Conservation (phyloP, 441 rosid species). For the Geranium incanum region DNA sequence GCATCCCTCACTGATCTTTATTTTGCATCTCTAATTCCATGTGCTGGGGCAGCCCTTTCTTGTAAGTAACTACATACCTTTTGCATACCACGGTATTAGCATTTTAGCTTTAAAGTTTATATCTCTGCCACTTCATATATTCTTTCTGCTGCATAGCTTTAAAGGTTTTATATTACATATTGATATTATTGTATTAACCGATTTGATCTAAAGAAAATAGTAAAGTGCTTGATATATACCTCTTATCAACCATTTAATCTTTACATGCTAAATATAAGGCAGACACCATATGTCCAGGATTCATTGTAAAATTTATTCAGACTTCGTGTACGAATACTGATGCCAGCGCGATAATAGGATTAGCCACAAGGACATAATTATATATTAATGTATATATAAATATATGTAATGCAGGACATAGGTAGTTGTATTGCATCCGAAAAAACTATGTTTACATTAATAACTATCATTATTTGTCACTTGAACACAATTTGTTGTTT, state of each 20-base stretch:
- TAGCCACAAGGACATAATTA: background rate
- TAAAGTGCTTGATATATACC: background rate
- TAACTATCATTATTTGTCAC: background rate
- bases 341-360: background rate
- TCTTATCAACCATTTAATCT: background rate
- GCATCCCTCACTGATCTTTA: slow-evolving; percentile 10
- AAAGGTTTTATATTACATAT: background rate
- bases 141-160: background rate
- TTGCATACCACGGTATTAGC: background rate
- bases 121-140: background rate
- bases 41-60: slow-evolving; percentile 6
- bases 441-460: background rate
- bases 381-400: background rate
- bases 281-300: background rate
- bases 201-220: background rate
- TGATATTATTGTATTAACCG: background rate
- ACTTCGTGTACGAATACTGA: background rate
- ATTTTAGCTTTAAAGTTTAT: background rate
- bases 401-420: background rate
- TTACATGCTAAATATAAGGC: background rate
- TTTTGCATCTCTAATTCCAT: slow-evolving; percentile 4
- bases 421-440: background rate
- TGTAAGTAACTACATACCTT: background rate
- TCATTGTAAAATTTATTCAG: background rate
- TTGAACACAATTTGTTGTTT: background rate